Base-by-base conservation (phyloP, 1,139 yeast genomes). In the Arxiozyma heterogenica region DNA sequence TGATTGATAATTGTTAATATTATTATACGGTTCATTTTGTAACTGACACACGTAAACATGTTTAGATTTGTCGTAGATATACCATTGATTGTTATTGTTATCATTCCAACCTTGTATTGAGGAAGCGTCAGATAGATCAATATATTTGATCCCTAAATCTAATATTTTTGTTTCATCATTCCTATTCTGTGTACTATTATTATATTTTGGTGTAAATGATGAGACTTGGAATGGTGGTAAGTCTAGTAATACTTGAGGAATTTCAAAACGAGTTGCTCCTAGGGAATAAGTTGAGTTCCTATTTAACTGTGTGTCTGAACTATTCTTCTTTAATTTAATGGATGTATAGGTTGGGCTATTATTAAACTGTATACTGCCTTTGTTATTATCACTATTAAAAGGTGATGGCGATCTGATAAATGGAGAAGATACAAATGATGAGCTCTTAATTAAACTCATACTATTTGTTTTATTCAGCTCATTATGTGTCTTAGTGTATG, bases 151-250 rank as follows among this genome's bases (percentile, higher is more conserved):
- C 17, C 65, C 65, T 21, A 61, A 50, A n/a, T 53, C 52, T 6
- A 53, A 42, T n/a, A 43, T 54, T 3, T 44, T 52, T 8, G 43
- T 49, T 1, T 49, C 51, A 6, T 54, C 54, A 4, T 27, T 11
- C 30, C n/a, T 12, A 34, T 23, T 46, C n/a, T 30, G 34, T 1
- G 53, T 51, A 12, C 49, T 51, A 20, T 56, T 51, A 8, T 50
- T 51, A 20, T 56, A 47, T 12, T 54, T 57, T 7, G 56, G 58
- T 23, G 60, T 54, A 49, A 68, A 68, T 18, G 71, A 68, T 7
- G 71, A 66, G 6, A 67, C 67, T 53, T 64, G 63, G 48, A 68
- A 67, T 8, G 70, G 70, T 20, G 71, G 70, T 17, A 68, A 53
- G 18, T 58, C 54, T 20, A 59, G 30, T 41, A 68, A 54, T 20